Percentiles rank a stretch among this genome's conserved stretches.
These are phyloP conservation scores for Arabidopsis thaliana DNA, from an alignment of 345 rosid genomes.

Conservation along the genomic window DNA sequence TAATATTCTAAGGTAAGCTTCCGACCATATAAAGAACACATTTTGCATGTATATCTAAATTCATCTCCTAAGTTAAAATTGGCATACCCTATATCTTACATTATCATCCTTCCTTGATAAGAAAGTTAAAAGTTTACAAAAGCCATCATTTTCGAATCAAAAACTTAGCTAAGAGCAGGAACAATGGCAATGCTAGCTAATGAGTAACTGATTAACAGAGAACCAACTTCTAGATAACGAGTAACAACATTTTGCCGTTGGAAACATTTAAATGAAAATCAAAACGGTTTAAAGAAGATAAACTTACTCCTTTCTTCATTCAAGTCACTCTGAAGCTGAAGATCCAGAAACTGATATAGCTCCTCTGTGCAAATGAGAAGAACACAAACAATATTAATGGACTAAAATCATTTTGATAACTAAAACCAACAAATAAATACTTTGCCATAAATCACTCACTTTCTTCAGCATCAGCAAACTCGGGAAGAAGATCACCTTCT, in stretches of 20 bases:
- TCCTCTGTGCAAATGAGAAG: slow-evolving; percentile 59
- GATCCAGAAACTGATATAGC: slow-evolving; percentile 76
- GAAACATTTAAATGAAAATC: neutral
- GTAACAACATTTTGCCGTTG: neutral
- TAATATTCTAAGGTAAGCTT: neutral
- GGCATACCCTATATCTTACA: neutral
- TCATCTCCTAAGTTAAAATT: neutral
- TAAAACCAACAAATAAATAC: neutral
- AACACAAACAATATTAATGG: slow-evolving; percentile 6
- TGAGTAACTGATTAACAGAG: neutral
- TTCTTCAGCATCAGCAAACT: slow-evolving; percentile 88
- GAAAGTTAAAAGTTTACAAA: neutral
- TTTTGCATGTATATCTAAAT: neutral
- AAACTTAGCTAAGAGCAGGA: neutral
- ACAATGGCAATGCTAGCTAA: neutral
- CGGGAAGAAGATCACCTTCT: slow-evolving; percentile 80
- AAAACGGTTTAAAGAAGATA: slow-evolving; percentile 12
- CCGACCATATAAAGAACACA: neutral
- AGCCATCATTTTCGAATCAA: neutral
- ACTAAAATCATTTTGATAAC: slow-evolving; percentile 2
- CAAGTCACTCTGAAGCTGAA: slow-evolving; percentile 77
- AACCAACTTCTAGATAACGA: neutral
- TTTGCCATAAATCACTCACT: slow-evolving; percentile 47
- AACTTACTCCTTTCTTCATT: slow-evolving; percentile 72
- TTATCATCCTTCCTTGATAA: neutral